Conservation (phyloP, 768 basidiomycete genomes). For the Trametes sanguinea region DNA sequence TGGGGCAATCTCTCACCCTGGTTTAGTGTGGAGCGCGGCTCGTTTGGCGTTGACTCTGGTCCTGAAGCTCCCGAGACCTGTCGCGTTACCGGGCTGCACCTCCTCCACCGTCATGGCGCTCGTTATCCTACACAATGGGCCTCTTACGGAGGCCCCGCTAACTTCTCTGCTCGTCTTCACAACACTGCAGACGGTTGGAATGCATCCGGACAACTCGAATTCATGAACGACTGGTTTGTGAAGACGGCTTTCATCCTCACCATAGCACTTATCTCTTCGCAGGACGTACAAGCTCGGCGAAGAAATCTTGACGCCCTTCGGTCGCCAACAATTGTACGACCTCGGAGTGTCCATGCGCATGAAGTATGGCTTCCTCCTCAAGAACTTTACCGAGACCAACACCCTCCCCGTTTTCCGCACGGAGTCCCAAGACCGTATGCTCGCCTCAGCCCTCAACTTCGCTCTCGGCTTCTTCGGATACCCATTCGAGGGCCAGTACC, state of each 20-base stretch:
- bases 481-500: conserved; percentile 45
- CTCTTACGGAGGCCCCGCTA: conserved; percentile 62
- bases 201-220: conserved; percentile 63
- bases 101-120: conserved; percentile 84
- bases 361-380: conserved; percentile 45
- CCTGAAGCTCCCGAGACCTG: conserved; percentile 73
- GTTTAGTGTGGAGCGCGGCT: conserved; percentile 67
- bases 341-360: conserved; percentile 45
- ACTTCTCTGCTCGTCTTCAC: conserved; percentile 57
- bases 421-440: conserved; percentile 55
- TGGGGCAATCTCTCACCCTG: conserved; percentile 90
- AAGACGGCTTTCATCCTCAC: neutral
- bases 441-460: conserved; percentile 54
- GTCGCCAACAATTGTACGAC: conserved; percentile 81
- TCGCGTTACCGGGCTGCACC: conserved; percentile 69
- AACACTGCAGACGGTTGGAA: conserved; percentile 58
- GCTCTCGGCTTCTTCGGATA: conserved; percentile 55
- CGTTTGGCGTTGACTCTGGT: conserved; percentile 73
- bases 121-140: conserved; percentile 65
- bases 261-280: neutral
- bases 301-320: conserved; percentile 90
- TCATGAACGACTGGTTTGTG: conserved; percentile 80
- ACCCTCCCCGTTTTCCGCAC: conserved; percentile 54
- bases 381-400: conserved; percentile 42
- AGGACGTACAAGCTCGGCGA: conserved; percentile 92